Conservation (phyloP, 495 filamentous ascomycete species). For the Talaromyces wortmannii region DNA sequence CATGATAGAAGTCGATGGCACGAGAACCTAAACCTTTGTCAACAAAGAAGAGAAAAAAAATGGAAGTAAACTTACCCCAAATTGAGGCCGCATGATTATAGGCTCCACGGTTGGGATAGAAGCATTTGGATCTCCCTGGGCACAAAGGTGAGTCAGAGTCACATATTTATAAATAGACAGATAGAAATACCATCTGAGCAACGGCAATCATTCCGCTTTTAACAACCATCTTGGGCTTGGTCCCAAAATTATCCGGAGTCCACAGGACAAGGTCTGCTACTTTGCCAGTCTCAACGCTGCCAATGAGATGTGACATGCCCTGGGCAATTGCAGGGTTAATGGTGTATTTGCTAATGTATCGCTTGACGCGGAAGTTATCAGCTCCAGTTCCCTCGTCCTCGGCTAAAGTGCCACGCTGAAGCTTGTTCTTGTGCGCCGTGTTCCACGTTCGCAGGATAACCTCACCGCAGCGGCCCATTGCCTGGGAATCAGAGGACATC, state of each 20-base stretch:
- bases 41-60: not conserved
- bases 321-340: conserved; percentile 94
- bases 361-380: conserved; percentile 89
- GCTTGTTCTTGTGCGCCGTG: conserved; percentile 96
- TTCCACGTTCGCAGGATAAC: conserved; percentile 95
- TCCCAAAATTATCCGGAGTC: conserved; percentile 80
- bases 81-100: conserved; percentile 82
- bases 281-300: conserved; percentile 84
- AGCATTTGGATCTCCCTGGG: conserved; percentile 87
- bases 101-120: conserved; percentile 90
- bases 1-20: conserved; percentile 67
- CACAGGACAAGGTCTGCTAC: conserved; percentile 89
- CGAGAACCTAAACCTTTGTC: conserved; percentile 35
- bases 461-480: conserved; percentile 96
- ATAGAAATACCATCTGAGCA: conserved; percentile 67
- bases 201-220: conserved; percentile 88
- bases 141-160: conserved; percentile 6
- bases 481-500: conserved; percentile 96
- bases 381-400: conserved; percentile 78
- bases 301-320: conserved; percentile 86
- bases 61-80: conserved; percentile 47
- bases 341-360: conserved; percentile 95
- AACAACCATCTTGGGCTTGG: conserved; percentile 75
- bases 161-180: conserved; percentile 2
- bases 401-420: conserved; percentile 67